These are phyloP conservation scores for Acidomyces sp. DNA, from an alignment of 495 filamentous ascomycete genomes.

Conservation along the genomic window DNA sequence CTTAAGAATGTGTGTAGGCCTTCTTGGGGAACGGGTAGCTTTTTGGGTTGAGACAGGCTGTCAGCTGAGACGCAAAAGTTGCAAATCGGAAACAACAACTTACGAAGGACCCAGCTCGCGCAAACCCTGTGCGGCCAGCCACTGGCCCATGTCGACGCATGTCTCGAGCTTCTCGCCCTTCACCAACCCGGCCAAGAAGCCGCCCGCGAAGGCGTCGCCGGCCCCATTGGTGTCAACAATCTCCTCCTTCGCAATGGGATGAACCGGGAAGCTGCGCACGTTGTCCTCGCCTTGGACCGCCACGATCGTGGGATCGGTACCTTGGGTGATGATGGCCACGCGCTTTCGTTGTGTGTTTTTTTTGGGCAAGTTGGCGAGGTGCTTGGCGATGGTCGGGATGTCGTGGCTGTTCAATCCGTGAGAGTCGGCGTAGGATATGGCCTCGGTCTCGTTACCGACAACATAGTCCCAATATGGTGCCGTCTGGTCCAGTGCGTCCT, in stretches of 20 bases:
- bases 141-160: constrained; percentile 79
- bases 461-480: constrained; percentile 90
- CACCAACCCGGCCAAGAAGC: constrained; percentile 79
- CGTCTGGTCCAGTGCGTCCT: constrained; percentile 75
- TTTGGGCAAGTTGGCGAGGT: constrained; percentile 79
- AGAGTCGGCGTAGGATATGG: constrained; percentile 65
- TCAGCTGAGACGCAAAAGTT: background rate
- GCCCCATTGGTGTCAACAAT: constrained; percentile 96
- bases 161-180: constrained; percentile 64
- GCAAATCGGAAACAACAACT: too few relatives aligned
- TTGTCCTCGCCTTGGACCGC: constrained; percentile 54
- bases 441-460: constrained; percentile 95
- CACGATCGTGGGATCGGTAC: constrained; percentile 75
- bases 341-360: constrained; percentile 66
- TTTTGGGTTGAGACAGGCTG: constrained; percentile 1
- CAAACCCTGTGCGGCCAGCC: constrained; percentile 85
- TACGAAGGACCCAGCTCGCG: constrained; percentile 93
- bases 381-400: constrained; percentile 74
- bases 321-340: constrained; percentile 85
- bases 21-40: constrained; percentile 80
- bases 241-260: constrained; percentile 52
- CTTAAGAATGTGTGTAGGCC: constrained; percentile 40
- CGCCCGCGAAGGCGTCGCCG: constrained; percentile 91
- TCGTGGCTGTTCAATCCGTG: constrained; percentile 58
- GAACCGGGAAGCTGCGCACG: constrained; percentile 67